Evolutionary conservation across 2,329 filamentous ascomycete species (phyloP), one percentile per base, ranked within the genome.

Genomic region (Hypomyces perniciosus): DNA sequence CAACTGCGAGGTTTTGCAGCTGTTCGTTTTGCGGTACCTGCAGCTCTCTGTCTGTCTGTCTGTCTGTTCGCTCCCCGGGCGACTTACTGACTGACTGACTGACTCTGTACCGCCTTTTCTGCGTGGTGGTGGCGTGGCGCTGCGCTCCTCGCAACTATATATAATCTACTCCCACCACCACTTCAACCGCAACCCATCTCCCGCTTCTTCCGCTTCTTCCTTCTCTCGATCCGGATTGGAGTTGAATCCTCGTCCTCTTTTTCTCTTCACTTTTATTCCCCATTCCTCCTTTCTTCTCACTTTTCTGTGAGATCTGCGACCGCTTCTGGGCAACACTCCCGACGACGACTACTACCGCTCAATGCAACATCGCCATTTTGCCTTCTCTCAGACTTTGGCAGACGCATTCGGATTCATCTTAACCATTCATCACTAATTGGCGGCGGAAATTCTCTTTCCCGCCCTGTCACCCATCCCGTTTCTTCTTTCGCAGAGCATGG

Each of bases 401-500:
- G 44, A 44, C 46, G 38, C 39, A 37, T 46, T 34, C 51, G 54
- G 55, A 56, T 48, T 44, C 38, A 49, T 43, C 54, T 45, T 50
- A 53, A 46, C 52, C 58, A 56, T 50, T 55, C 39, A 28, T 33
- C 31, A 9, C 9, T 51, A 47, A 46, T 29, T 12, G 49, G 44
- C 49, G 50, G 50, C 40, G 28, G 27, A 27, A 44, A 13, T 20
- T 31, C n/a, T 29, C 28, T 29, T 35, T 30, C 13, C 34, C 34
- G 38, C 46, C 29, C 44, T 50, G 48, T 56, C 59, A 45, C 44
- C 46, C 31, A 26, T 42, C 39, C 45, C 38, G 20, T 28, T 38
- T n/a, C 34, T 31, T 26, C 31, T 29, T 48, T 29, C 56, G 59
- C 65, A 61, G 62, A 69, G 66, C 61, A 70, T 70, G 67, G 67